Base-by-base conservation (phyloP, 805 yeast species). In the Suhomyces vadensis region DNA sequence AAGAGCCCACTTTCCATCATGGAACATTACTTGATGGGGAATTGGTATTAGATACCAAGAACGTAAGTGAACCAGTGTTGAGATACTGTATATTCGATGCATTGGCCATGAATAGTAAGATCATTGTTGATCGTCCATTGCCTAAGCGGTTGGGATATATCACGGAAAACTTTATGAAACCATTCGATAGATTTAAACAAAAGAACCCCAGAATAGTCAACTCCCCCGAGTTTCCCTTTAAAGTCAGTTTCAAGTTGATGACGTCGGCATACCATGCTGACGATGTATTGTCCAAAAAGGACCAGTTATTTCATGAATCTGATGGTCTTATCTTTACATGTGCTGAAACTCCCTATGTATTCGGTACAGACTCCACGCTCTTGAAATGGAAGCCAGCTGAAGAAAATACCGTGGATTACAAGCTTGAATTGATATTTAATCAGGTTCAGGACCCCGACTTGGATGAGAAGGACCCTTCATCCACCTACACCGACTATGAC, bases 301-400 rank as follows among this genome's bases (percentile, higher is more conserved):
- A 83, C 35, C 75, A 80, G 41, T 72, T 92, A 39, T 87, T 88
- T 19, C 97, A 94, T 65, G 85, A 87, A 46, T 83, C 94, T 3
- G 99, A 94, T 67, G 99, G 99, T 1, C 75, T 94, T 21, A 88
- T 94, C 48, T 87, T 90, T 63, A 94, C 99, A 1, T 88, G 96
- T 51, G 85, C 95, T 35, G 88, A 82, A 42, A 80, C 92, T 1
- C 95, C 96, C 0, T 94, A 94, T 65, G 73, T 80, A 2, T 81
- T 83, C 50, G 98, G 98, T 10, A 92, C 98, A 1, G 98, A 94
- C 63, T 76, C 81, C 0, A 80, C 89, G 5, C 71, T 94, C 39
- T 68, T 94, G 43, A 94, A 95, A 65, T 94, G 99, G 99, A 94
- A 94, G 59, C 98, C 99, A 2, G 88, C 95, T 9, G 87, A 87